Conservation (phyloP, 2,329 filamentous ascomycete genomes). For the Fusarium pseudograminearum region DNA sequence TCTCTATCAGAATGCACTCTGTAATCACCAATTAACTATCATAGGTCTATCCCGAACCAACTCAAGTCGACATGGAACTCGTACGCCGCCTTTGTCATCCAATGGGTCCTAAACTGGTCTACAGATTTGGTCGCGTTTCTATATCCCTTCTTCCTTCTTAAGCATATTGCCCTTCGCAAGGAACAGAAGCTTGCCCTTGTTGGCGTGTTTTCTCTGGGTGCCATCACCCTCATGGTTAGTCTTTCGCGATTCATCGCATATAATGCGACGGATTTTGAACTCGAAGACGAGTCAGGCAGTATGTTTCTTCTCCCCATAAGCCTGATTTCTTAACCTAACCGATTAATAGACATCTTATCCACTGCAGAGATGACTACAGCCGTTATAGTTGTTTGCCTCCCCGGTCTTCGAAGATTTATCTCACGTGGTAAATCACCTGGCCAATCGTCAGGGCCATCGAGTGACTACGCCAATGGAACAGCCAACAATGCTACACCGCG, state of each 20-base stretch:
- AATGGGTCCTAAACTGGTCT: slow-evolving; percentile 22
- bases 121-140: slow-evolving; percentile 13
- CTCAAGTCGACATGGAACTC: slow-evolving; percentile 20
- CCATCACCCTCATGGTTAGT: slow-evolving; percentile 10
- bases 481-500: background rate
- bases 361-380: slow-evolving; percentile 23
- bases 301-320: background rate
- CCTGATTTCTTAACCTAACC: background rate
- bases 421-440: slow-evolving; percentile 8
- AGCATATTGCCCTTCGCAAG: slow-evolving; percentile 9
- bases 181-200: slow-evolving; percentile 18
- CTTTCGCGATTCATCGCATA: slow-evolving; percentile 21
- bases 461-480: slow-evolving; percentile 3
- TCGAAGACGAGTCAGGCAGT: slow-evolving; percentile 20
- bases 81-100: slow-evolving; percentile 10
- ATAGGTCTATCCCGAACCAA: slow-evolving; percentile 22
- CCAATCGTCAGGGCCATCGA: slow-evolving; percentile 1
- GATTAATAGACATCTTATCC: background rate
- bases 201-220: slow-evolving; percentile 19
- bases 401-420: slow-evolving; percentile 15
- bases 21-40: rapidly evolving
- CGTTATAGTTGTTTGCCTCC: slow-evolving; percentile 17
- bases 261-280: slow-evolving; percentile 19
- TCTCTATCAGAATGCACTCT: rapidly evolving
- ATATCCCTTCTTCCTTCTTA: slow-evolving; percentile 18